Conservation (phyloP, 2,329 filamentous ascomycete genomes). For the Coniochaeta prunicola region DNA sequence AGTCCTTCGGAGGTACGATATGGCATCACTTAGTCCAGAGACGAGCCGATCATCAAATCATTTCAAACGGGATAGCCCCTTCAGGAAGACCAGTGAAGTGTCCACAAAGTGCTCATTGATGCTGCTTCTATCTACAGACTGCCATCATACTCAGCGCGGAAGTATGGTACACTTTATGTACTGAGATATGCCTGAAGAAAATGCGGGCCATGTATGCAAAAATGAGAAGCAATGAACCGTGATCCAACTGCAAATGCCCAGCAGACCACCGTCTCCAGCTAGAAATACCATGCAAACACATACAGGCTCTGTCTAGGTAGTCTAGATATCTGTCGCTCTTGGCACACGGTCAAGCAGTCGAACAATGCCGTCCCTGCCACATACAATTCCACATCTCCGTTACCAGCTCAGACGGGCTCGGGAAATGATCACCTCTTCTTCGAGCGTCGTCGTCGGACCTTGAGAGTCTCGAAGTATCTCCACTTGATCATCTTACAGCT, state of each 20-base stretch:
- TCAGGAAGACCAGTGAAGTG: neutral
- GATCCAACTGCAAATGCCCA: neutral
- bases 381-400: neutral
- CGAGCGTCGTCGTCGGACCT: neutral
- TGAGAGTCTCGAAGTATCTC: neutral
- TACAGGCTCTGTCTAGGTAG: neutral
- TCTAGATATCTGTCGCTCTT: neutral
- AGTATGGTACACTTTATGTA: neutral
- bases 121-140: neutral
- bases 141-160: neutral
- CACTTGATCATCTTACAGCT: constrained; percentile 46
- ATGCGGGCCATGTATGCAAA: neutral
- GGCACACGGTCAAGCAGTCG: neutral
- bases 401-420: neutral
- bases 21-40: too few species aligned
- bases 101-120: neutral
- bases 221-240: neutral
- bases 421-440: neutral
- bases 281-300: neutral
- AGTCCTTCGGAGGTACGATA: too few species aligned
- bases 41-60: too few species aligned
- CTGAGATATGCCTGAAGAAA: neutral
- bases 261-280: neutral
- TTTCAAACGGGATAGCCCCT: too few species aligned
- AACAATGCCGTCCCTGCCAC: neutral